Evolutionary conservation across 805 yeast genomes (phyloP), one percentile per base, ranked within the genome.

Genomic region (Candida orba): DNA sequence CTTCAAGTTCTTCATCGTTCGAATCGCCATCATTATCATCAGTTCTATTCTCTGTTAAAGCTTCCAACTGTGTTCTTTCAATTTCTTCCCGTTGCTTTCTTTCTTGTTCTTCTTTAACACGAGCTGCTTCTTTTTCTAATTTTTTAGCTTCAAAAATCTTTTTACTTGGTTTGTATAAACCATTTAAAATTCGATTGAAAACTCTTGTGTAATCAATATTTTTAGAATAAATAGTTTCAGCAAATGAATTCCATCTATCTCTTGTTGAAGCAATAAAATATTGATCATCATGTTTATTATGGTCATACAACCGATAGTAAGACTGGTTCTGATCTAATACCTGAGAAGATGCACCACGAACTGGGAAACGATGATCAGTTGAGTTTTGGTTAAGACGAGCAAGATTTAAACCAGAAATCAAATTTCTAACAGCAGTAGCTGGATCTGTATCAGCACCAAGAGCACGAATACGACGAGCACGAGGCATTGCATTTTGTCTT

Each of bases 161-260:
- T 25, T 61, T 56, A 57, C 86, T 79, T 24, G 71, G 73, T 1
- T 64, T 72, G 44, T 66, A 75, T 4, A 82, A 64, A 23, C 65
- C 53, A 42, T 76, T 72, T 31, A 79, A 57, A 25, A 81, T 68
- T 1, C 60, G 49, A 6, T 73, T 69, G 15, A 71, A 50, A 24
- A 69, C 58, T 43, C 76, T 59, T 33, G 52, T 45, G 4, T 62
- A 55, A 36, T 66, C 65, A 13, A 60, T 61, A 27, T 57, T 58
- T 27, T 67, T 69, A n/a, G 69, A 72, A 50, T 72, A 72, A 48
- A 77, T 75, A 63, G 78, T 65, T 15, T 69, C 64, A 32, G 73
- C 64, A 7, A 75, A 70, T 36, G 82, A 84, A 33, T 64, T 63
- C 93, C 95, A 87, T 51, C 95, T 71, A 40, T 79, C 81, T 13